A percentile compares a stretch with the other conserved stretches of the same genome.
Evolutionary conservation across 768 basidiomycete genomes (phyloP).

Genomic region (Daedaleopsis sinensis): DNA sequence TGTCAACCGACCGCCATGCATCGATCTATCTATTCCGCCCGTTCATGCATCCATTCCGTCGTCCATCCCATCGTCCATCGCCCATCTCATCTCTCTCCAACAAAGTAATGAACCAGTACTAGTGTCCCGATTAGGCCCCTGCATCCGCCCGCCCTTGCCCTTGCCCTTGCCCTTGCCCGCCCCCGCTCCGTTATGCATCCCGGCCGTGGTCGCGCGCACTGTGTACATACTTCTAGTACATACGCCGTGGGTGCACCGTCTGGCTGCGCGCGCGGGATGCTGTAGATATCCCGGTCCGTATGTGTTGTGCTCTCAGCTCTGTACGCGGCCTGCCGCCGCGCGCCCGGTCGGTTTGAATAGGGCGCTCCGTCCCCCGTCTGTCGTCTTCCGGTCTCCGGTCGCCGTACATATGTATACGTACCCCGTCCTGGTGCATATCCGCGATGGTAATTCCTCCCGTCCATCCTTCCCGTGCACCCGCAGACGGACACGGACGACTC

Average conservation of each 20-base stretch:
- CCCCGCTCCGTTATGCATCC: neutral
- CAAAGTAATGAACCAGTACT: slow-evolving; percentile 3
- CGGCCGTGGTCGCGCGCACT: no score
- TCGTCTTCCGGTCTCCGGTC: slow-evolving; percentile 8
- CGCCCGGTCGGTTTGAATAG: neutral
- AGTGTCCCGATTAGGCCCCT: slow-evolving; percentile 9
- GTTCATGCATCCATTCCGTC: no score
- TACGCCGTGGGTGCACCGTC: no score
- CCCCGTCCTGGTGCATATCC: slow-evolving; percentile 22
- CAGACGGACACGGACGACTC: neutral
- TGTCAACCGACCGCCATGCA: slow-evolving; percentile 10
- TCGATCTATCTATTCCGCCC: slow-evolving; percentile 25
- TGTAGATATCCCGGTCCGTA: no score
- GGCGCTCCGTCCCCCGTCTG: slow-evolving; percentile 3
- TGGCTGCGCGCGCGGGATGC: no score
- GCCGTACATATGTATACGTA: slow-evolving; percentile 2
- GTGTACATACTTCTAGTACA: no score
- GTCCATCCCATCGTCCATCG: neutral
- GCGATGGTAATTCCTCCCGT: slow-evolving; percentile 17
- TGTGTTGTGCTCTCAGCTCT: no score
- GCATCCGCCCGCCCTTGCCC: neutral
- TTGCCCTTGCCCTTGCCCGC: no score
- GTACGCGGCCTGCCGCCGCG: slow-evolving; percentile 10
- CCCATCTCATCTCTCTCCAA: neutral
- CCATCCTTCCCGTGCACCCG: neutral